Evolutionary conservation across 495 filamentous ascomycete genomes (phyloP).

Genomic region (Trichoderma erinaceum): DNA sequence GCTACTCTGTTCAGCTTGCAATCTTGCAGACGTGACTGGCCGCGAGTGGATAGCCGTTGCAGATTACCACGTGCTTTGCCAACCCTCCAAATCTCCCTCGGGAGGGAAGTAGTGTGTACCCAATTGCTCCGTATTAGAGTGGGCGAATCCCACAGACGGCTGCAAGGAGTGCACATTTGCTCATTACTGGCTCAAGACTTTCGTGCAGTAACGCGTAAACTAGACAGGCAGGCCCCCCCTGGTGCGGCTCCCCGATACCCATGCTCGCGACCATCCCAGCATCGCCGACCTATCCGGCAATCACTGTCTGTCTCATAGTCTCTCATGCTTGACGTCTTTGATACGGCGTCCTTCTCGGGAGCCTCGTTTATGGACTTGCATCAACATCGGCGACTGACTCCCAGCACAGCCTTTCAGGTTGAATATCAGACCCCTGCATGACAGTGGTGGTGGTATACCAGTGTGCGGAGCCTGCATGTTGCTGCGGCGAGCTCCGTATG

Average conservation of each 20-base stretch:
- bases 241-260: slow-evolving; percentile 4
- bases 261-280: slow-evolving; percentile 1
- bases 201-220: slow-evolving; percentile 13
- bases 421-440: background rate
- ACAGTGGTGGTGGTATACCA: background rate
- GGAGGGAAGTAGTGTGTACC: background rate
- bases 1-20: background rate
- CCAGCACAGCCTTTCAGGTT: background rate
- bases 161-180: background rate
- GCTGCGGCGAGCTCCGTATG: background rate
- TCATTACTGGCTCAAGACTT: slow-evolving; percentile 8
- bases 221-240: background rate
- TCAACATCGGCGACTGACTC: background rate
- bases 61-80: slow-evolving; percentile 7
- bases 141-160: background rate
- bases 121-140: background rate
- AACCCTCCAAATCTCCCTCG: slow-evolving; percentile 2
- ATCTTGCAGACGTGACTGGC: background rate
- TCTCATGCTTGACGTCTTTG: too few relatives aligned
- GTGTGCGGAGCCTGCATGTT: background rate
- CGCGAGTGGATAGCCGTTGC: background rate
- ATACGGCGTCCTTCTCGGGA: background rate
- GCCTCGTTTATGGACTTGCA: background rate
- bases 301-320: background rate
- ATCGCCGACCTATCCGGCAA: slow-evolving; percentile 12